Evolutionary conservation across 2,329 filamentous ascomycete species (phyloP).

Genomic region (Cryphonectria naterciae): DNA sequence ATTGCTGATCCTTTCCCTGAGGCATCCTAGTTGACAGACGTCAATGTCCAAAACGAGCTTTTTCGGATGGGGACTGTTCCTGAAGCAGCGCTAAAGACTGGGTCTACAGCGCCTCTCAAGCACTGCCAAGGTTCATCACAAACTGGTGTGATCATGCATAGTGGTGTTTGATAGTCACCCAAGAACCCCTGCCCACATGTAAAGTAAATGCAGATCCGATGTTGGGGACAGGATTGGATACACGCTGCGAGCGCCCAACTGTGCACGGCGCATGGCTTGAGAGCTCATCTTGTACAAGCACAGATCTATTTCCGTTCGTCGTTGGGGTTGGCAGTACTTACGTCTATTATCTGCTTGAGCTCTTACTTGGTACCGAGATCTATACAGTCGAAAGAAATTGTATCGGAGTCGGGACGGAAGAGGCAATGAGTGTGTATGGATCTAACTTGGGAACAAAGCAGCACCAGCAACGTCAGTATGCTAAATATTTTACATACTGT

Average conservation of each 20-base stretch:
- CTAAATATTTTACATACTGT: not conserved
- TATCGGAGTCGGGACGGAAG: not conserved
- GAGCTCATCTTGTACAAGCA: not conserved
- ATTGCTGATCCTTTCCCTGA: slow-evolving; percentile 1
- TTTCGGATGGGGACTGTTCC: slow-evolving; percentile 2
- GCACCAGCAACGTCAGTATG: not conserved
- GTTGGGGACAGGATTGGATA: not conserved
- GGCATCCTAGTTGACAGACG: slow-evolving; percentile 12
- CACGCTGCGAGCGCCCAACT: not conserved
- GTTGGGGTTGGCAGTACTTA: not conserved
- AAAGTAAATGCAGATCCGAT: slow-evolving; percentile 8
- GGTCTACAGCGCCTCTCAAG: not conserved
- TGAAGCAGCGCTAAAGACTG: slow-evolving; percentile 1
- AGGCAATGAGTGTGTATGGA: not conserved
- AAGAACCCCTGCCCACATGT: not conserved
- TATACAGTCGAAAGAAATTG: not conserved
- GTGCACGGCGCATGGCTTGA: slow-evolving; percentile 4
- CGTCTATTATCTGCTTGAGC: not conserved
- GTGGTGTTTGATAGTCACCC: slow-evolving; percentile 13
- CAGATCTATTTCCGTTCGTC: not conserved
- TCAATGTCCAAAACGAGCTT: slow-evolving; percentile 14
- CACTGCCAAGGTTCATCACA: slow-evolving; percentile 9
- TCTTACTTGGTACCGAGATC: slow-evolving; percentile 5
- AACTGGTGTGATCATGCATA: slow-evolving; percentile 10
- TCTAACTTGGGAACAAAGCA: no score